Conservation (phyloP, 2,329 filamentous ascomycete genomes). For the Lasiodiplodia gonubiensis region DNA sequence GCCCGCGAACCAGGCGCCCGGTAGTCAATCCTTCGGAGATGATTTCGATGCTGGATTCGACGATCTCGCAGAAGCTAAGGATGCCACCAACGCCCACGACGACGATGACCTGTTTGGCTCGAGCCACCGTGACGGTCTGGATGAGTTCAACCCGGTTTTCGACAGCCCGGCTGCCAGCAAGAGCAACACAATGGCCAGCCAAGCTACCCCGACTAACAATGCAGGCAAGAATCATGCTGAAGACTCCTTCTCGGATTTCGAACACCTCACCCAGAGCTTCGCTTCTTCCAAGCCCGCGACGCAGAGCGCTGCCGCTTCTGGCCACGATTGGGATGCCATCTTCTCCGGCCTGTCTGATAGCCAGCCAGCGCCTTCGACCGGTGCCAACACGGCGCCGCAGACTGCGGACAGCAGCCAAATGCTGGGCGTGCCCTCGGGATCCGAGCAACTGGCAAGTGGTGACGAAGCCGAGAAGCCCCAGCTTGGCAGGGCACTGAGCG, state of each 20-base stretch:
- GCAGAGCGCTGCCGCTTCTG: constrained; percentile 47
- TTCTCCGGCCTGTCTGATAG: constrained; percentile 76
- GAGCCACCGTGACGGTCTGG: constrained; percentile 65
- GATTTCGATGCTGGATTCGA: constrained; percentile 83
- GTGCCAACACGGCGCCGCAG: constrained; percentile 44
- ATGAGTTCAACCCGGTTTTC: constrained; percentile 83
- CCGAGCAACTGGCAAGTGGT: background rate
- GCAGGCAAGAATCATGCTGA: constrained; percentile 35
- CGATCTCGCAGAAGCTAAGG: constrained; percentile 82
- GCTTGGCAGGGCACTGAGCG: constrained; percentile 72
- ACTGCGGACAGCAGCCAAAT: constrained; percentile 41
- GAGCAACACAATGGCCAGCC: constrained; percentile 53
- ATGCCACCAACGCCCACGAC: constrained; percentile 66
- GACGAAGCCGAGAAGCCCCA: constrained; percentile 39
- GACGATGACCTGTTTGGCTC: constrained; percentile 79
- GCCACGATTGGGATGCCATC: constrained; percentile 92
- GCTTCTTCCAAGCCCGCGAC: constrained; percentile 45
- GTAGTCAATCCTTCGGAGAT: constrained; percentile 64
- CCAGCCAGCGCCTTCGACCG: constrained; percentile 29
- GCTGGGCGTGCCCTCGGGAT: constrained; percentile 22
- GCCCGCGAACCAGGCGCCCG: constrained; percentile 30
- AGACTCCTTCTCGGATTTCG: constrained; percentile 58
- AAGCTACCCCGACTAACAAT: constrained; percentile 46
- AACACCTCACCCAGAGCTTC: constrained; percentile 50
- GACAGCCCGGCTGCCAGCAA: constrained; percentile 66